A percentile compares a stretch with the other conserved stretches of the same genome.
phyloP scores from a whole-genome alignment of 1,284 basidiomycete genomes.

The Cutaneotrichosporon cyanovorans region DNA sequence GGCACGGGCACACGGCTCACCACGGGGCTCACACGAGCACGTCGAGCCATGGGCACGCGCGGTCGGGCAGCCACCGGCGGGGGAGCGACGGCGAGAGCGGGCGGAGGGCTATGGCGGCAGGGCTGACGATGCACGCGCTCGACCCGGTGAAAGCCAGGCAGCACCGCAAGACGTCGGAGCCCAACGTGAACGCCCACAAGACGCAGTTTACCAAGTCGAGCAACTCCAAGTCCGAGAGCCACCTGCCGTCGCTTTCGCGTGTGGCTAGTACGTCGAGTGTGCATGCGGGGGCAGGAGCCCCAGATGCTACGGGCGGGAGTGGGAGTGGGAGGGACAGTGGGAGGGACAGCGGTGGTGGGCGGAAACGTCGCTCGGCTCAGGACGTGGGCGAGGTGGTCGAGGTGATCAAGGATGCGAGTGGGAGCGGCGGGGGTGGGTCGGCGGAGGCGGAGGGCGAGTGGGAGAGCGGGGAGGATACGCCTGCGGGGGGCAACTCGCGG shows the following conservation, averaged over 20 bases:
- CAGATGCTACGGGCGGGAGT: background rate
- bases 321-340: too few relatives aligned
- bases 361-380: background rate
- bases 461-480: constrained; percentile 17
- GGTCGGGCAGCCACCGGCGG: constrained; percentile 14
- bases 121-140: constrained; percentile 36
- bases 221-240: constrained; percentile 1
- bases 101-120: constrained; percentile 32
- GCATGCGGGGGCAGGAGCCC: too few relatives aligned
- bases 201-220: constrained; percentile 18
- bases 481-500: background rate
- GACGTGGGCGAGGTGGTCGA: constrained; percentile 6
- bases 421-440: background rate
- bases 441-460: constrained; percentile 8
- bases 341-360: background rate
- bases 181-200: background rate
- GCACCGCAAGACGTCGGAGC: constrained; percentile 21
- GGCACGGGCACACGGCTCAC: constrained; percentile 8
- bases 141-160: constrained; percentile 14
- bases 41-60: constrained; percentile 11
- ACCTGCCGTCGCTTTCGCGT: constrained; percentile 5
- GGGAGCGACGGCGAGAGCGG: constrained; percentile 31
- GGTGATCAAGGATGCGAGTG: constrained; percentile 7
- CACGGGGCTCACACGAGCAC: constrained; percentile 12
- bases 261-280: constrained; percentile 2